Evolutionary conservation across 2,329 filamentous ascomycete species (phyloP), one percentile per base, ranked within the genome.

Genomic region (Parastagonospora nodorum): DNA sequence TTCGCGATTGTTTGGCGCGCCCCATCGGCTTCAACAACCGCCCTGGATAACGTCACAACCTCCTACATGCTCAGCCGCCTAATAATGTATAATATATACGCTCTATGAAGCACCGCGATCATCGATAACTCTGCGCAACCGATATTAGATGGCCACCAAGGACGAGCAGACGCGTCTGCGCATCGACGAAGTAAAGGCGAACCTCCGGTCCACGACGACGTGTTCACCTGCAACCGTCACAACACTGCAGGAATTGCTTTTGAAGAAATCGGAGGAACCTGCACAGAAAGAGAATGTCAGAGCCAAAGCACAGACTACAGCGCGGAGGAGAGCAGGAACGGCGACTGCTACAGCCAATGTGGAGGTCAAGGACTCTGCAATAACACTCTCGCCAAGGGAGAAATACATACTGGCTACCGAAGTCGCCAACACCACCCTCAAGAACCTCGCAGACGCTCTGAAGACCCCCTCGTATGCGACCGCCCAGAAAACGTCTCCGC

Each of bases 331-430:
- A 58, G 67, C 67, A 55, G 56, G 71, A 58, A 71, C 64, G 24
- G 64, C 67, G 30, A 62, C 63, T 33, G 52, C 58, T 24, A 59
- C 66, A 52, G 50, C 58, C 2, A 57, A 64, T 62, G 58, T 71
- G 54, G 58, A 78, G 38, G 69, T 71, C 30, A 75, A 76, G 43
- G 74, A 75, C 40, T 49, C 58, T 4, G n/a, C 60, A 2, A 46
- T 45, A 10, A 40, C 50, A n/a, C 70, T 88, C 28, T 75, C 80
- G 4, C 67, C 78, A 5, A 84, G 82, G 60, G 87, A 90, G 50
- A 84, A 82, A 69, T 85, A 85, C 43, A 78, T 83, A 38, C 75
- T 92, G 31, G 88, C 89, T 10, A 90, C 88, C 0, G 84, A 91
- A 54, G 79, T 90, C 31, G 84, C 91, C 63, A 93, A 92, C 68